These are phyloP conservation scores for Rhodotorula sp. DNA, from an alignment of 1,284 basidiomycete genomes.

Conservation along the genomic window DNA sequence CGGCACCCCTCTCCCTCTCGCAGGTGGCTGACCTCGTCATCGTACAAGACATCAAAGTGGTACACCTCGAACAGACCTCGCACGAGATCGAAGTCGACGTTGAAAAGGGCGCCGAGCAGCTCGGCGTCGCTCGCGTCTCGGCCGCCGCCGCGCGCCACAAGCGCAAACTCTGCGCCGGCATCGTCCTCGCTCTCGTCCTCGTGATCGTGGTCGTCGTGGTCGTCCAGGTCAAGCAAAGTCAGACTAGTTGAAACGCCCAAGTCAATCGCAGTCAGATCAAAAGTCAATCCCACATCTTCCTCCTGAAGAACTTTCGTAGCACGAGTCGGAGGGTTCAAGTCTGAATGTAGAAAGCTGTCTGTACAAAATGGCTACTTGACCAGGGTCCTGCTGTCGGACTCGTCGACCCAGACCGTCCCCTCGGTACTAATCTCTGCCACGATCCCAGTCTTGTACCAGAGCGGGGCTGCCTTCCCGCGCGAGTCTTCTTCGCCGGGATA, in stretches of 20 bases:
- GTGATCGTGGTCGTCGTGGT: slow-evolving; percentile 12
- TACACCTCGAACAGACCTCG: slow-evolving; percentile 7
- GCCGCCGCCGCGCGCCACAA: slow-evolving; percentile 27
- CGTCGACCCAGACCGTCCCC: slow-evolving; percentile 31
- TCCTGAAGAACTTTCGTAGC: not conserved
- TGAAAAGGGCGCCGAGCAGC: slow-evolving; percentile 3
- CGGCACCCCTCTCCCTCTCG: not conserved
- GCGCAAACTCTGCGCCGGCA: slow-evolving; percentile 28
- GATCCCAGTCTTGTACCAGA: slow-evolving; percentile 35
- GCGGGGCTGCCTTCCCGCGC: not conserved
- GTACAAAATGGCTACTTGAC: not conserved
- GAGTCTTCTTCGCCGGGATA: slow-evolving; percentile 11
- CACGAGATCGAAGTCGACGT: slow-evolving; percentile 6
- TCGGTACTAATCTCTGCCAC: slow-evolving; percentile 32
- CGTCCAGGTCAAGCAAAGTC: slow-evolving; percentile 4
- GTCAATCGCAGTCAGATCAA: not conserved
- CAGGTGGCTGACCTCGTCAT: slow-evolving; percentile 31
- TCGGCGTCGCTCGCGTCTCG: slow-evolving; percentile 8
- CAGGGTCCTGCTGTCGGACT: not conserved
- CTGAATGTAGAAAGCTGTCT: no score
- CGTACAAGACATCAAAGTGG: slow-evolving; percentile 18
- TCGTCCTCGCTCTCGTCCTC: slow-evolving; percentile 8
- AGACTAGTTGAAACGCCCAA: no score
- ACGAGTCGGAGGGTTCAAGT: no score
- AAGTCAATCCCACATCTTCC: not conserved